Conservation (phyloP, 2,329 filamentous ascomycete species). For the Fusarium proliferatum region DNA sequence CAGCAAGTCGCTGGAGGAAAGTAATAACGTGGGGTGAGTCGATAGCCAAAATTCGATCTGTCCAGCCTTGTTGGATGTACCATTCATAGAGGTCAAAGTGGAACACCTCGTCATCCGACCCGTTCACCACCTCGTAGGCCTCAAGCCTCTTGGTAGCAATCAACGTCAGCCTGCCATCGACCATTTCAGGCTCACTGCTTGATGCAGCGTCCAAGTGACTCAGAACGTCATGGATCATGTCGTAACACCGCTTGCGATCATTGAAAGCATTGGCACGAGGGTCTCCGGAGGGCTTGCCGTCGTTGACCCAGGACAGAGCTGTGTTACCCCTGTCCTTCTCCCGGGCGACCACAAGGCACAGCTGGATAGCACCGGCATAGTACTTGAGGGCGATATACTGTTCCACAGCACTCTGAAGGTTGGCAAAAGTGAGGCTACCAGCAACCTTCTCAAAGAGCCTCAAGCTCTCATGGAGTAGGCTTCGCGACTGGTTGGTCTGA, state of each 20-base stretch:
- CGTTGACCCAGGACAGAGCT: slow-evolving; percentile 87
- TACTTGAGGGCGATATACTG: slow-evolving; percentile 88
- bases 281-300: slow-evolving; percentile 79
- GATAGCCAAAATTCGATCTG: slow-evolving; percentile 85
- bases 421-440: slow-evolving; percentile 80
- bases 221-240: slow-evolving; percentile 86
- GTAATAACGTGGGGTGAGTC: slow-evolving; percentile 87
- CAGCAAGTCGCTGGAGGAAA: slow-evolving; percentile 83
- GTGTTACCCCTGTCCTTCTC: slow-evolving; percentile 89
- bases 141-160: slow-evolving; percentile 84
- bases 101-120: slow-evolving; percentile 91
- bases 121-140: slow-evolving; percentile 90
- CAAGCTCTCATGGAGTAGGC: slow-evolving; percentile 87
- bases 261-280: slow-evolving; percentile 74
- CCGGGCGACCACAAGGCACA: slow-evolving; percentile 84
- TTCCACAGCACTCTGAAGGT: slow-evolving; percentile 79
- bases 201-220: slow-evolving; percentile 79
- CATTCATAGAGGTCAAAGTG: slow-evolving; percentile 97
- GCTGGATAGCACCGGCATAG: slow-evolving; percentile 91
- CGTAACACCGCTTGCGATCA: slow-evolving; percentile 82
- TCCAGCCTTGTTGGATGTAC: slow-evolving; percentile 89
- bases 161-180: slow-evolving; percentile 82
- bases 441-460: slow-evolving; percentile 91
- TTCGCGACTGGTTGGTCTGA: slow-evolving; percentile 80
- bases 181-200: slow-evolving; percentile 73